Conservation (phyloP, 2,329 filamentous ascomycete genomes). For the Colletotrichum acutatum region DNA sequence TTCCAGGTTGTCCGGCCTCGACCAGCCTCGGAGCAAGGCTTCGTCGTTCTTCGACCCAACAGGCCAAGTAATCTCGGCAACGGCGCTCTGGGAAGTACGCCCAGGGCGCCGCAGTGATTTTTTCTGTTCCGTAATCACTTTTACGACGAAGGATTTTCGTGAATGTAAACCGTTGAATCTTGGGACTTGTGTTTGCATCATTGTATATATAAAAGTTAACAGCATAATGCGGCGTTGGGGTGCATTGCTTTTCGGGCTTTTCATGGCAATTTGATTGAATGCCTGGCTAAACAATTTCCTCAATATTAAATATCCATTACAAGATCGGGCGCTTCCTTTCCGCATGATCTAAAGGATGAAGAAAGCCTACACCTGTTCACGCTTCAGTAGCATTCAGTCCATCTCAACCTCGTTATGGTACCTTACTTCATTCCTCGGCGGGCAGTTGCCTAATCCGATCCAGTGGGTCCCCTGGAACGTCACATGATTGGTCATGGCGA, state of each 20-base stretch:
- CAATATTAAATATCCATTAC: not conserved
- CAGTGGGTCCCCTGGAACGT: too few species aligned
- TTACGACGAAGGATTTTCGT: not conserved
- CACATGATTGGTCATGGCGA: not conserved
- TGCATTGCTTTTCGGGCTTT: not conserved
- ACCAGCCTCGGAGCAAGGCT: conserved; percentile 3
- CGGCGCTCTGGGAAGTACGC: not conserved
- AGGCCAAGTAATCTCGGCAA: conserved; percentile 6
- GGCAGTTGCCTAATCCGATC: not conserved
- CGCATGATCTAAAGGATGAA: not conserved
- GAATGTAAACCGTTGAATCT: not conserved
- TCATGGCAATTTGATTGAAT: not conserved
- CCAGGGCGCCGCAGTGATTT: not conserved
- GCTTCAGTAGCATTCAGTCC: not conserved
- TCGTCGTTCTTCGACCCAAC: conserved; percentile 16
- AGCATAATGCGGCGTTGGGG: not conserved
- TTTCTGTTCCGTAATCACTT: not conserved
- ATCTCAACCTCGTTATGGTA: not conserved
- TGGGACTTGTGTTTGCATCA: not conserved
- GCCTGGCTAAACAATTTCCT: not conserved
- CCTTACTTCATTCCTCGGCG: not conserved
- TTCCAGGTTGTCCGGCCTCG: conserved; percentile 16
- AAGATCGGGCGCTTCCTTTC: not conserved
- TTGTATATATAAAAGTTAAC: not conserved
- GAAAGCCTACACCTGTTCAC: not conserved